These are phyloP conservation scores for Cercospora sp. DNA, from an alignment of 2,329 filamentous ascomycete species.

Conservation along the genomic window DNA sequence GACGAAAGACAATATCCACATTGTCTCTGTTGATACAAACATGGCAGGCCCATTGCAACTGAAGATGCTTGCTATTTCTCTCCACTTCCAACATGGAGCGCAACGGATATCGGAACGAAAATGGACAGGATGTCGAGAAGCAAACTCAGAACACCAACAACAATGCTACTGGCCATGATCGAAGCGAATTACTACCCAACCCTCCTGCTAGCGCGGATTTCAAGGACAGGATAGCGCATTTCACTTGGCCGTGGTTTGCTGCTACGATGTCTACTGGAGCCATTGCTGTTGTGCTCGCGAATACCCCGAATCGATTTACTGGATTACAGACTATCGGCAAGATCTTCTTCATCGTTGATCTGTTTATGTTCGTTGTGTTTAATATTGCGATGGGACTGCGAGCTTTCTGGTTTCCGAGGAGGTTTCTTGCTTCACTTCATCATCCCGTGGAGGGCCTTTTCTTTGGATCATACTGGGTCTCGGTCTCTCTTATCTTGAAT, in stretches of 20 bases:
- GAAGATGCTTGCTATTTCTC: background rate
- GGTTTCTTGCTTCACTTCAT: constrained; percentile 59
- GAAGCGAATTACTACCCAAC: background rate
- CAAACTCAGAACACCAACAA: background rate
- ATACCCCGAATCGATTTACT: constrained; percentile 63
- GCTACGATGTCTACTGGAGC: constrained; percentile 74
- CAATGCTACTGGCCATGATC: background rate
- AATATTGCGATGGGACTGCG: constrained; percentile 57
- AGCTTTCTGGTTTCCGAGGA: constrained; percentile 61
- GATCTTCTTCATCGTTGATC: constrained; percentile 66
- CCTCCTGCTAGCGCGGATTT: constrained; percentile 26
- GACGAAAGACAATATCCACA: background rate
- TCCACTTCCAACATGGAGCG: background rate
- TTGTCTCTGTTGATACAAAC: background rate
- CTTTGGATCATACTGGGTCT: constrained; percentile 70
- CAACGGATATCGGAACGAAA: background rate
- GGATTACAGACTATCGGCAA: constrained; percentile 65
- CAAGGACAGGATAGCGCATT: constrained; percentile 30
- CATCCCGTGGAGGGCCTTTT: constrained; percentile 72
- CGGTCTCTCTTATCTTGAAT: constrained; percentile 66
- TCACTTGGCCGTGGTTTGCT: constrained; percentile 67
- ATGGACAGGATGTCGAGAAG: background rate
- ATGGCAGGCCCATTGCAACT: background rate
- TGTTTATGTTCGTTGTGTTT: constrained; percentile 63
- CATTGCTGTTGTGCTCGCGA: constrained; percentile 65